Percentiles rank a stretch among this genome's conserved stretches.
phyloP scores from a whole-genome alignment of 441 rosid genomes.

The Bocquillonia castaneifolia region DNA sequence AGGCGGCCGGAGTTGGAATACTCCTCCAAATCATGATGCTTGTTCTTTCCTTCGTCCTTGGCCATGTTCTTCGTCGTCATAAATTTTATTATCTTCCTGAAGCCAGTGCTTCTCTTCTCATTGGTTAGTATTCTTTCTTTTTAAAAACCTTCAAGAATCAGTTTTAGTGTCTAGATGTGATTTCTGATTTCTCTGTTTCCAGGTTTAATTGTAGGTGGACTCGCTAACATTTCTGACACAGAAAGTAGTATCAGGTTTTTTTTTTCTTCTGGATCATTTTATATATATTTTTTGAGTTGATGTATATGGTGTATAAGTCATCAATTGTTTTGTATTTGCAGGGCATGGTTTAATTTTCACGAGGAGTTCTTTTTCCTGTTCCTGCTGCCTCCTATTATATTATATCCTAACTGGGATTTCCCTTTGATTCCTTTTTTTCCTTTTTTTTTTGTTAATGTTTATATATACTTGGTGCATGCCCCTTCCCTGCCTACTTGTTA shows the following conservation, averaged over 20 bases:
- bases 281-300: not conserved
- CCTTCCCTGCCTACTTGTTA: slow-evolving; percentile 16
- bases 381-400: slow-evolving; percentile 91
- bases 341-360: slow-evolving; percentile 98
- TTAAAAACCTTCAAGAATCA: not conserved
- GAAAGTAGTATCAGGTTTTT: slow-evolving; percentile 83
- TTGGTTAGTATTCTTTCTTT: slow-evolving; percentile 38
- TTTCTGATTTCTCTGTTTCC: slow-evolving; percentile 6
- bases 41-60: slow-evolving; percentile 93
- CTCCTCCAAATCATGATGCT: slow-evolving; percentile 99
- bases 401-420: slow-evolving; percentile 56
- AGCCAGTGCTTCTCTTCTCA: slow-evolving; percentile 97
- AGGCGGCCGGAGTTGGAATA: slow-evolving; percentile 96
- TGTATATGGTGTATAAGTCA: not conserved
- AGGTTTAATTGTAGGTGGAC: slow-evolving; percentile 91
- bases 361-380: slow-evolving; percentile 96
- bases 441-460: not conserved
- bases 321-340: slow-evolving; percentile 24
- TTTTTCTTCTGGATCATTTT: not conserved
- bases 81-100: slow-evolving; percentile 93
- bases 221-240: slow-evolving; percentile 84
- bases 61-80: slow-evolving; percentile 95
- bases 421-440: not conserved
- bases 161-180: not conserved
- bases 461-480: too few species aligned